Conservation (phyloP, 371 early-diverging fungal species). For the Apophysomyces elegans region DNA sequence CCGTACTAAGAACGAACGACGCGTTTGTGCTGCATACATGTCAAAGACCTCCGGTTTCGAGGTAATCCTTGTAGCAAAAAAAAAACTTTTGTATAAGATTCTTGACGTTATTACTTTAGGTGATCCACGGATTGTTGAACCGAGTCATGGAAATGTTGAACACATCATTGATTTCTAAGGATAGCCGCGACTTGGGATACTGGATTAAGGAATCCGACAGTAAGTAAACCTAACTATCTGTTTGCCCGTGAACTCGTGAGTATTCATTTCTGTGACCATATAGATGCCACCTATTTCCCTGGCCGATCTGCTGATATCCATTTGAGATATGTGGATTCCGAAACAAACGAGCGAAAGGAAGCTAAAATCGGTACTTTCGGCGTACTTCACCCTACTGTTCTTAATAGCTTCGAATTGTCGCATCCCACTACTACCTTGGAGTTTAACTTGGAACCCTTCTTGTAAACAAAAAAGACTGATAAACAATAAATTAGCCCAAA, state of each 20-base stretch:
- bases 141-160: conserved; percentile 88
- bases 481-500: neutral
- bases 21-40: conserved; percentile 88
- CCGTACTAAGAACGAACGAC: conserved; percentile 91
- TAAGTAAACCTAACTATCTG: conserved; percentile 31
- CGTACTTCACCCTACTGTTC: conserved; percentile 92
- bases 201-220: conserved; percentile 81
- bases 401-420: conserved; percentile 83
- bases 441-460: conserved; percentile 94
- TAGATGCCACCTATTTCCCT: conserved; percentile 89
- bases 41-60: conserved; percentile 94
- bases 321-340: conserved; percentile 55
- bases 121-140: conserved; percentile 92
- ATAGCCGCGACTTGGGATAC: conserved; percentile 65
- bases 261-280: neutral
- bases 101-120: conserved; percentile 31
- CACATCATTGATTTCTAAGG: conserved; percentile 51
- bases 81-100: neutral
- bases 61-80: conserved; percentile 35
- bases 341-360: conserved; percentile 52
- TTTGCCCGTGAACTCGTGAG: neutral
- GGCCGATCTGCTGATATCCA: conserved; percentile 90
- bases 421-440: conserved; percentile 93
- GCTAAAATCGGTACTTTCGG: conserved; percentile 86
- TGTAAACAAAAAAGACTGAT: conserved; percentile 55